Percentiles rank a stretch among this genome's conserved stretches.
Evolutionary conservation across 179 eudicot species (phyloP).

Genomic region (Corrigiola litoralis): DNA sequence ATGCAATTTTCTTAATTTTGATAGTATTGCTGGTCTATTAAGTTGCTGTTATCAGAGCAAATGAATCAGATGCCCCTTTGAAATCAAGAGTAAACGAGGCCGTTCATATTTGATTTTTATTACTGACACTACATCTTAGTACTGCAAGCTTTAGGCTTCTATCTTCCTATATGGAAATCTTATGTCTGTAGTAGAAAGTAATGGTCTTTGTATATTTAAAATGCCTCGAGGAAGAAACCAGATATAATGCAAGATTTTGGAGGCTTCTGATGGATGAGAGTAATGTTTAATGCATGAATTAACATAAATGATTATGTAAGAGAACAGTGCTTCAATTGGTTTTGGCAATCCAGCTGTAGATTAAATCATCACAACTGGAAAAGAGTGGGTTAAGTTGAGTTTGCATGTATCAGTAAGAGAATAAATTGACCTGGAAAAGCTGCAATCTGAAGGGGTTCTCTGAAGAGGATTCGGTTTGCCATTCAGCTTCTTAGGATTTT

Average conservation of each 20-base stretch:
- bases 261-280: neutral
- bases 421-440: neutral
- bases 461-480: too few relatives aligned
- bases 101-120: too few relatives aligned
- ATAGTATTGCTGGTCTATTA: neutral
- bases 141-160: neutral
- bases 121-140: neutral
- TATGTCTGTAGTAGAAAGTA: too few relatives aligned
- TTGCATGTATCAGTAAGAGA: neutral
- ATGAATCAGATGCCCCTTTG: too few relatives aligned
- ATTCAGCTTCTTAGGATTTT: too few relatives aligned
- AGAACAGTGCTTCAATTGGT: neutral
- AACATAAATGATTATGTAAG: neutral
- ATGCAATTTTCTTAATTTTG: neutral
- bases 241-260: neutral
- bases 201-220: too few relatives aligned
- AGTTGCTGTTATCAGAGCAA: too few relatives aligned
- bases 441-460: too few relatives aligned
- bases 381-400: conserved; percentile 2
- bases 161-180: too few relatives aligned
- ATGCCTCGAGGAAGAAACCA: neutral
- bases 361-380: neutral
- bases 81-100: too few relatives aligned
- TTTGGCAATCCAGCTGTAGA: neutral
- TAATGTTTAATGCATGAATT: neutral